A percentile compares a stretch with the other conserved stretches of the same genome.
Conservation (phyloP, 2,329 filamentous ascomycete species). For the Verticillium albo-atrum region DNA sequence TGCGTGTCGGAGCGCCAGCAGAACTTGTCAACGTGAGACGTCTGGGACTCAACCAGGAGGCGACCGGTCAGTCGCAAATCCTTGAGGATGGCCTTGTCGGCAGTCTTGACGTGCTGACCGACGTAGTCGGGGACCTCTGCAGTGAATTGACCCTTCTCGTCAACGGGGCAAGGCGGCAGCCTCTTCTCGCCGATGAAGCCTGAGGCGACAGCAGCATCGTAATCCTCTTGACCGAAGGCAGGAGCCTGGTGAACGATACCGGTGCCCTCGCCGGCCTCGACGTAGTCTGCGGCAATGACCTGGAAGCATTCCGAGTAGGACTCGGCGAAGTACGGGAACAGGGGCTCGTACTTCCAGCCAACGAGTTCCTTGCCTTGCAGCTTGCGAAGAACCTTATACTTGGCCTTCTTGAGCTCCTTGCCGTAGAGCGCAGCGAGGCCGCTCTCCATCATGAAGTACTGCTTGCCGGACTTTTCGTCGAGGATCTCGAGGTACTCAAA, state of each 20-base stretch:
- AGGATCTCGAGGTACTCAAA: conserved; percentile 85
- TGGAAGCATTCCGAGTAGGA: conserved; percentile 86
- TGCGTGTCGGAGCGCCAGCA: conserved; percentile 94
- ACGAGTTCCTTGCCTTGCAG: conserved; percentile 80
- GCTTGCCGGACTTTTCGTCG: conserved; percentile 76
- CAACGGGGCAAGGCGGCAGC: conserved; percentile 85
- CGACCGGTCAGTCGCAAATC: conserved; percentile 73
- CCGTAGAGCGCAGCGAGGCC: conserved; percentile 73
- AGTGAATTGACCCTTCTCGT: conserved; percentile 77
- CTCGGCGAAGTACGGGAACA: conserved; percentile 87
- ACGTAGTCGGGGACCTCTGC: conserved; percentile 73
- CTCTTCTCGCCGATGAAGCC: conserved; percentile 75
- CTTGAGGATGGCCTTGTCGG: conserved; percentile 92
- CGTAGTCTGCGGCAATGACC: conserved; percentile 79
- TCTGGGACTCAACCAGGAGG: conserved; percentile 78
- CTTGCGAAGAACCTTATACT: conserved; percentile 77
- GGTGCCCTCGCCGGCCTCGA: conserved; percentile 84
- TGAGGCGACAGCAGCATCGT: conserved; percentile 70
- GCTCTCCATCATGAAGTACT: conserved; percentile 81
- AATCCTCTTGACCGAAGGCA: conserved; percentile 95
- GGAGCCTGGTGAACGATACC: conserved; percentile 93
- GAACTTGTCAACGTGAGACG: conserved; percentile 89
- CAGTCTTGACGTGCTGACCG: conserved; percentile 85
- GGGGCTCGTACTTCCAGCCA: conserved; percentile 83
- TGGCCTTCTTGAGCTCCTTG: conserved; percentile 93